Percentiles rank a stretch among this genome's conserved stretches.
These are phyloP conservation scores for Tetracladium marchalianum DNA, from an alignment of 495 filamentous ascomycete species.

Conservation along the genomic window DNA sequence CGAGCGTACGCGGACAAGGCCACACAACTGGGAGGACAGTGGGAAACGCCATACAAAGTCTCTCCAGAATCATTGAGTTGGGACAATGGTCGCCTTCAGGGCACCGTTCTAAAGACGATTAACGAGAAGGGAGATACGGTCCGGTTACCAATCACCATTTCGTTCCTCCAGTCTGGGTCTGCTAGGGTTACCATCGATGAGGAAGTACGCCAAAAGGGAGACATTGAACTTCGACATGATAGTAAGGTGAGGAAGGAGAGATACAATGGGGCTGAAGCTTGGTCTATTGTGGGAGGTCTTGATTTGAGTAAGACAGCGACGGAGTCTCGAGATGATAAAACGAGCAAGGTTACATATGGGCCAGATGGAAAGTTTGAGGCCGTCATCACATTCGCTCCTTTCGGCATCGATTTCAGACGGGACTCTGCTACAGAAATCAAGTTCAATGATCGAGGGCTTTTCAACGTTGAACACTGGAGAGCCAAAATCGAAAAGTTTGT, in stretches of 20 bases:
- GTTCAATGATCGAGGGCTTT: conserved; percentile 73
- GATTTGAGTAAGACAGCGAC: conserved; percentile 57
- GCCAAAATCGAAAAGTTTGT: conserved; percentile 61
- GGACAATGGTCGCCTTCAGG: conserved; percentile 70
- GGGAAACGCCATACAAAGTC: conserved; percentile 76
- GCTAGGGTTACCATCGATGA: conserved; percentile 86
- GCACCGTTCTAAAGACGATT: conserved; percentile 66
- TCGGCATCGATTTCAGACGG: conserved; percentile 74
- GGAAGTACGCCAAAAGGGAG: conserved; percentile 75
- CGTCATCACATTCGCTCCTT: conserved; percentile 71
- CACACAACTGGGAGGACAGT: conserved; percentile 48
- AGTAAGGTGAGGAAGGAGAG: conserved; percentile 83
- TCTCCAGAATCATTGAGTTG: conserved; percentile 60
- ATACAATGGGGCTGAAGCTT: conserved; percentile 84
- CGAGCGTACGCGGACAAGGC: conserved; percentile 77
- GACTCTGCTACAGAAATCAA: conserved; percentile 75
- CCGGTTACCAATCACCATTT: conserved; percentile 71
- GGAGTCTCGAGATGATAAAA: conserved; percentile 43
- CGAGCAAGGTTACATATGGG: conserved; percentile 74
- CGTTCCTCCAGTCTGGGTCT: conserved; percentile 79
- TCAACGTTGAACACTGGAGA: conserved; percentile 96
- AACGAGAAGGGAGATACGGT: conserved; percentile 49
- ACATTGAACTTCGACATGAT: conserved; percentile 76
- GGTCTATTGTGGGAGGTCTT: conserved; percentile 75
- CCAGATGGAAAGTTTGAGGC: conserved; percentile 67